Evolutionary conservation across 2,329 filamentous ascomycete genomes (phyloP), one percentile per base, ranked within the genome.

Genomic region (Teratosphaeria nubilosa): DNA sequence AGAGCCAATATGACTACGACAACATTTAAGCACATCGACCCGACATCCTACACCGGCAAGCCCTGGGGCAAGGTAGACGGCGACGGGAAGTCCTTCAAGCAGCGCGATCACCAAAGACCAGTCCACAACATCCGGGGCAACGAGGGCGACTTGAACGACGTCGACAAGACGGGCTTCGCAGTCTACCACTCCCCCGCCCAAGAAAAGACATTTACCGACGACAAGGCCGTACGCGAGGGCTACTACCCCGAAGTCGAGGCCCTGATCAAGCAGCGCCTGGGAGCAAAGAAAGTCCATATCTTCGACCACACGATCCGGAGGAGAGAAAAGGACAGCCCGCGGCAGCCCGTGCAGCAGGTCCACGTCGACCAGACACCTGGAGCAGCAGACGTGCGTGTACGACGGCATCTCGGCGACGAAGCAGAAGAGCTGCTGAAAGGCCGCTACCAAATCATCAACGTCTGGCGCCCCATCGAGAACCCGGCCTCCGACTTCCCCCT

Each of bases 291-390:
- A 60, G 78, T 89, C 11, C 78, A 84, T 59, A 85, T 88, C 59
- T 89, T 89, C 68, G 86, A 89, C 70, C 86, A 89, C 70, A 88
- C 86, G 0, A 85, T 89, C 63, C 80, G 86, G 1, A 75, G 80
- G 6, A 74, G 80, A 22, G 71, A 76, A 1, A 79, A 80, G n/a
- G 70, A 74, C 1, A 75, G 83, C 0, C 77, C 83, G 0, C 78
- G 86, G 5, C 81, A 82, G 62, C 86, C 86, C 0, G 85, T 89
- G 0, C 82, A 86, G 69, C 81, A 83, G 63, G 84, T 88, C 0
- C 86, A 89, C 61, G 84, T 89, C 14, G 86, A 90, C 66, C 86
- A 89, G 72, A 88, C 86, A 0, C 81, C 85, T 0, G 71, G 66
- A 0, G 86, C 86, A 0, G 84, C 84, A 0, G 82, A 79, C 59